A percentile compares a stretch with the other conserved stretches of the same genome.
Evolutionary conservation across 2,329 filamentous ascomycete genomes (phyloP).

Genomic region (Cordyceps cateniannulata): DNA sequence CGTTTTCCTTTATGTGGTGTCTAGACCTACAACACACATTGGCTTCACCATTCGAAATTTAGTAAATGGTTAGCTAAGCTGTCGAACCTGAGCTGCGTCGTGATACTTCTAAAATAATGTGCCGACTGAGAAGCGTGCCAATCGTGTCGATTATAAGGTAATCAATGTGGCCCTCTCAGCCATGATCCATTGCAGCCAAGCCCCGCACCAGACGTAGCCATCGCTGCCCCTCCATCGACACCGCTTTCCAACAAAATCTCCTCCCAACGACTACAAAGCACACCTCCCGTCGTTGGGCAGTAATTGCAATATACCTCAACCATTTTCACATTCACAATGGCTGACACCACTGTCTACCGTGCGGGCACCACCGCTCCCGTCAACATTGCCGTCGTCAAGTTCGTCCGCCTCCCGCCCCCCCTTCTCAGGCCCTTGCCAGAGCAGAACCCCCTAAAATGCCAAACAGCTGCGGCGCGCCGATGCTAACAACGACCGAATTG

Average conservation of each 20-base stretch:
- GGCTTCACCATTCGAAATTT: too few relatives aligned
- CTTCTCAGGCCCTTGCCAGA: background rate
- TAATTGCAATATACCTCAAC: background rate
- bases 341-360: slow-evolving; percentile 63
- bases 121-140: too few relatives aligned
- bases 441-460: background rate
- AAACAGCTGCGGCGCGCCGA: background rate
- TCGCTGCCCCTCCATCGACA: slow-evolving; percentile 9
- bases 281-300: background rate
- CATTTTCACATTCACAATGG: slow-evolving; percentile 30
- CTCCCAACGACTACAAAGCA: background rate
- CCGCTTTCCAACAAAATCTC: slow-evolving; percentile 5
- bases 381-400: slow-evolving; percentile 98
- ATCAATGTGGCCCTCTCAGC: too few relatives aligned
- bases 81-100: too few relatives aligned
- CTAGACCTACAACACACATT: too few relatives aligned
- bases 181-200: too few relatives aligned
- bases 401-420: slow-evolving; percentile 14
- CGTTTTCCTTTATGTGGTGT: too few relatives aligned
- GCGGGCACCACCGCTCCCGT: slow-evolving; percentile 95
- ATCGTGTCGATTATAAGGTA: too few relatives aligned
- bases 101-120: too few relatives aligned
- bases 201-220: background rate
- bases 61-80: too few relatives aligned
- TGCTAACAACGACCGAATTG: slow-evolving; percentile 6